Base-by-base conservation (phyloP, 805 yeast genomes). In the Metschnikowia colocasiae region DNA sequence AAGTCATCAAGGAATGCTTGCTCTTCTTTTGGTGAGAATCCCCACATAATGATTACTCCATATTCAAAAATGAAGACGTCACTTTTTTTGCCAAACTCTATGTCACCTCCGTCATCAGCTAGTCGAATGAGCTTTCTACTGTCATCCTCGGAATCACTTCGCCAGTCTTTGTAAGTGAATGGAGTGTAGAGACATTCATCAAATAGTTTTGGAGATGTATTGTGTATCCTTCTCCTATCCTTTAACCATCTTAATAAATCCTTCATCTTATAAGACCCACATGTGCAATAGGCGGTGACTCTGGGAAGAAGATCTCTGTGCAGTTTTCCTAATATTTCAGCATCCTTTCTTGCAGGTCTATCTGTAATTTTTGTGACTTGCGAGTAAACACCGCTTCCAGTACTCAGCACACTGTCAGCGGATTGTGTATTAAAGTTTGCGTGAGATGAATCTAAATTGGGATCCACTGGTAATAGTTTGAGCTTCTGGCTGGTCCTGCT, bases 1-100 rank as follows among this genome's bases (percentile, higher is more conserved):
- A 94, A 69, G 60, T 92, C 97, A 43, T 77, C 78, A 46, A 94
- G 68, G 56, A 94, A 87, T 43, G 89, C 82, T 45, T 74, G 73
- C 62, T 94, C 99, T 65, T 94, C 98, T 45, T 81, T 77, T 45
- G 81, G 76, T 1, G 89, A 80, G 60, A 88, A 94, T 0, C 99
- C 99, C 99, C 99, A 94, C 72, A 94, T 69, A 1, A 94, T 96
- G 27, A 89, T 82, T n/a, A 94, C 99, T 18, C 99, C 99, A 65
- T 94, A 94, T 59, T 91, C 97, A 69, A 94, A 94, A 6, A 94
- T 73, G 60, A 91, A 94, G 7, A 90, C 73, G 61, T 91, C 98
- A 8, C 83, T 83, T 49, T 80, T 76, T 57, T 83, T 85, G 44
- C 91, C 89, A 40, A 92, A 83, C 57, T 89, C 92, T 43, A 92